Evolutionary conservation across 2,329 filamentous ascomycete genomes (phyloP).

Genomic region (Stenocarpella maydis): DNA sequence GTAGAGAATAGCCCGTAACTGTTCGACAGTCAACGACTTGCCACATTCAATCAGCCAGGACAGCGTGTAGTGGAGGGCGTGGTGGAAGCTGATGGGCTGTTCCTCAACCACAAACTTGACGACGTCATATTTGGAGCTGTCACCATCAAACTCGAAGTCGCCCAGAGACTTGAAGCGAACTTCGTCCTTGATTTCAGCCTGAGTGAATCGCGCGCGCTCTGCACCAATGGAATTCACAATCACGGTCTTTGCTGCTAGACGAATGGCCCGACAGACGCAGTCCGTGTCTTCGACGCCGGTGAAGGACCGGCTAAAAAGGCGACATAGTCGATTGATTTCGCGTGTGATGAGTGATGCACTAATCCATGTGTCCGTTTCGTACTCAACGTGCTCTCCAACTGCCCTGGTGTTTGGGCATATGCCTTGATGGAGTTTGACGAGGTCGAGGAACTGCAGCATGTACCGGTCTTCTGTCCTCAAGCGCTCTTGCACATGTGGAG

Average conservation of each 20-base stretch:
- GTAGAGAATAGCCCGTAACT: conserved; percentile 73
- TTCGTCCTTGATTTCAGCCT: conserved; percentile 87
- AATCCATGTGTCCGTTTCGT: conserved; percentile 98
- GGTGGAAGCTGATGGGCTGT: conserved; percentile 95
- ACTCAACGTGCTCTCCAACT: conserved; percentile 95
- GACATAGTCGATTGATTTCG: conserved; percentile 91
- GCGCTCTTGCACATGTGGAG: conserved; percentile 85
- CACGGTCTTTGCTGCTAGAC: conserved; percentile 80
- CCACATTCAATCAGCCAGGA: conserved; percentile 96
- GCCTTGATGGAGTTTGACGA: conserved; percentile 95
- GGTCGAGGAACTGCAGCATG: conserved; percentile 90
- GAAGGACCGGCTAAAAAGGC: conserved; percentile 89
- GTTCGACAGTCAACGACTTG: conserved; percentile 73
- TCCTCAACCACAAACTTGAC: conserved; percentile 90
- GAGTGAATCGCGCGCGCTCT: conserved; percentile 85
- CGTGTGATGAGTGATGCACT: conserved; percentile 92
- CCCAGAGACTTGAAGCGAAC: conserved; percentile 80
- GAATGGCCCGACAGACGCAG: conserved; percentile 74
- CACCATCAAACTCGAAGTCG: conserved; percentile 81
- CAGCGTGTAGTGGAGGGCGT: conserved; percentile 92
- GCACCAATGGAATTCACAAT: conserved; percentile 88
- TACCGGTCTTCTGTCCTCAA: conserved; percentile 87
- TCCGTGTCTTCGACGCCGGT: conserved; percentile 72
- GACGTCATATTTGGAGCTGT: conserved; percentile 67
- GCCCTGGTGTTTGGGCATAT: conserved; percentile 95